phyloP scores from a whole-genome alignment of 2,329 filamentous ascomycete genomes.

The Claviceps capensis region DNA sequence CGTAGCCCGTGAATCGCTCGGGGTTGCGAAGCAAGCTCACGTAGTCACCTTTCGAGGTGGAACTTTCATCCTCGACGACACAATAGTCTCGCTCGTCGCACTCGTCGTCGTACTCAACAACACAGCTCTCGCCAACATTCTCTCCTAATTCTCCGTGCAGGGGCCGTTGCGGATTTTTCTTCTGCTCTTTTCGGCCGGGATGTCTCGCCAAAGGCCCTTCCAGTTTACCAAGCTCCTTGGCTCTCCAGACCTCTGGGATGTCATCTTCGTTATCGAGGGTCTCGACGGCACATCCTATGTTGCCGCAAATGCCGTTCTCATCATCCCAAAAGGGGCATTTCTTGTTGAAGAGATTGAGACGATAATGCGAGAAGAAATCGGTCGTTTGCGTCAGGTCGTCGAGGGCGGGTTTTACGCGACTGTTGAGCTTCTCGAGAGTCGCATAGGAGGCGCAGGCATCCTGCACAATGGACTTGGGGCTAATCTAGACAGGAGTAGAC shows the following conservation, averaged over 20 bases:
- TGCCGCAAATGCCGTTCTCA: slow-evolving; percentile 85
- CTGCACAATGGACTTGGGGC: slow-evolving; percentile 75
- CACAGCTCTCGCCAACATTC: slow-evolving; percentile 83
- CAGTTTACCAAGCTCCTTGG: slow-evolving; percentile 81
- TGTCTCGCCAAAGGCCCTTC: slow-evolving; percentile 86
- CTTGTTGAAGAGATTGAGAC: slow-evolving; percentile 87
- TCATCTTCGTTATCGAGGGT: slow-evolving; percentile 93
- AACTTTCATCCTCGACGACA: slow-evolving; percentile 85
- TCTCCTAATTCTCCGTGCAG: slow-evolving; percentile 74
- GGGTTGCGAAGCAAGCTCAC: slow-evolving; percentile 89
- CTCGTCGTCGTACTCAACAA: slow-evolving; percentile 94
- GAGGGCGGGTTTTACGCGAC: slow-evolving; percentile 59
- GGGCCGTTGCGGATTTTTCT: slow-evolving; percentile 56
- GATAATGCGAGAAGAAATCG: slow-evolving; percentile 97
- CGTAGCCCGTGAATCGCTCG: slow-evolving; percentile 89
- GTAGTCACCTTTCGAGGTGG: slow-evolving; percentile 81
- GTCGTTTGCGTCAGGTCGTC: slow-evolving; percentile 72
- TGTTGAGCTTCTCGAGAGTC: slow-evolving; percentile 75
- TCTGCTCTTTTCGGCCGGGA: slow-evolving; percentile 61
- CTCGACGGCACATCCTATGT: slow-evolving; percentile 90
- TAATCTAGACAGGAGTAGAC: slow-evolving; percentile 46
- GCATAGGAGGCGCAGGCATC: slow-evolving; percentile 92
- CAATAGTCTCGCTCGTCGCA: slow-evolving; percentile 96
- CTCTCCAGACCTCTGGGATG: slow-evolving; percentile 81
- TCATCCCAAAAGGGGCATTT: slow-evolving; percentile 95